Base-by-base conservation (phyloP, 1,284 basidiomycete species). In the Sanghuangporus sanghuang region DNA sequence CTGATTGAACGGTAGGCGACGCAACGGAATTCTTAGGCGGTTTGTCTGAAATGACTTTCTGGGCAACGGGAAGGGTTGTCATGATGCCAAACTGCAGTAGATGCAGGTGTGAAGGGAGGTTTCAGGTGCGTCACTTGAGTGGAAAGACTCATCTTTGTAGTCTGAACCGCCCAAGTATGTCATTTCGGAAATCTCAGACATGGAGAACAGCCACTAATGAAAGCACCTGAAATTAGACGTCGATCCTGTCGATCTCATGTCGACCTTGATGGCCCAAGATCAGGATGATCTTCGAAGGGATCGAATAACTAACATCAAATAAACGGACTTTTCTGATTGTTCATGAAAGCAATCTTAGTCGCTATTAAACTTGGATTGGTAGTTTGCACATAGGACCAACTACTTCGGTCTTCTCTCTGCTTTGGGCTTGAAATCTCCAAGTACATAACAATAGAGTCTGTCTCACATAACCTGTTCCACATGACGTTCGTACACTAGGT, bases 11-110 rank as follows among this genome's bases (percentile, higher is more conserved):
- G 62, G 81, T 76, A 9, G 89, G 89, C 32, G 78, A 81, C 39
- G 81, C 78, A 57, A 90, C 87, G 49, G 85, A 77, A 64, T 78
- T 79, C 69, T 78, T 73, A 11, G 76, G 73, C 9, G 88, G 88
- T 61, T 84, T 76, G 53, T 79, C 77, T 54, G 81, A 80, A 66
- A 87, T 80, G 67, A 87, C 84, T 74, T 85, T 85, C 35, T 73
- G 70, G 9, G 88, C 81, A 46, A 78, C 74, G 2, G 87, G 84
- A 35, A 90, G 79, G 21, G 42, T 52, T 11, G 49, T 9, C 49
- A 52, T 52, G 6, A 12, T 52, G 27, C 14, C 9, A n/a, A 49
- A 12, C 27, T n/a, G 14, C n/a, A 18, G 48, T 49, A 21, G 48
- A 3, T 16, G 48, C 8, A 23, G 21, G 18, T 32, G 4, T 3